phyloP scores from a whole-genome alignment of 2,329 filamentous ascomycete species.

The Colletotrichum coccodes region DNA sequence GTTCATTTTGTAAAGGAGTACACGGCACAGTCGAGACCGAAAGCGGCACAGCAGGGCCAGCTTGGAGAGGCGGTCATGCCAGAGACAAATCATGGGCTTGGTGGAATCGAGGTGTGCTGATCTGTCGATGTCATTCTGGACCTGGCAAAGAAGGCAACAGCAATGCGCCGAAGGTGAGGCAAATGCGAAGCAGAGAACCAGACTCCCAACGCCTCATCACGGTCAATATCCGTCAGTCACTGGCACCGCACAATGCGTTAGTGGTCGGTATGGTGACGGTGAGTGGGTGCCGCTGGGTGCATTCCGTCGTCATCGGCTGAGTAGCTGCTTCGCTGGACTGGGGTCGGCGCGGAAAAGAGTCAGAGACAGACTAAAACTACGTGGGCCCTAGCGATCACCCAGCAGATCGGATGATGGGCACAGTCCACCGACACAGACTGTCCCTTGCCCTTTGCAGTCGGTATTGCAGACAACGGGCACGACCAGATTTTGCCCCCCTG shows the following conservation, averaged over 20 bases:
- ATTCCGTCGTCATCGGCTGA: slow-evolving; percentile 27
- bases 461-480: slow-evolving; percentile 12
- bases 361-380: not conserved
- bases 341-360: not conserved
- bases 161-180: slow-evolving; percentile 15
- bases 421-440: slow-evolving; percentile 31
- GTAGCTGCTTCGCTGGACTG: slow-evolving; percentile 2
- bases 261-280: slow-evolving; percentile 18
- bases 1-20: too few relatives aligned
- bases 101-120: not conserved
- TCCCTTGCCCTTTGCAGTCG: slow-evolving; percentile 22
- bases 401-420: slow-evolving; percentile 32
- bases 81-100: not conserved
- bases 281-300: slow-evolving; percentile 18
- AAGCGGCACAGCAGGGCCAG: not conserved
- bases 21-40: not conserved
- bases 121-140: slow-evolving; percentile 12
- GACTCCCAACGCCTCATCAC: not conserved
- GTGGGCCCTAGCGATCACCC: slow-evolving; percentile 26
- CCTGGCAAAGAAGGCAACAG: not conserved
- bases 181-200: slow-evolving; percentile 2
- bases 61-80: not conserved
- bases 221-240: slow-evolving; percentile 5
- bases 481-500: not conserved
- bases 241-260: slow-evolving; percentile 2